These are phyloP conservation scores for Cladophialophora psammophila DNA, from an alignment of 2,329 filamentous ascomycete genomes.

Conservation along the genomic window DNA sequence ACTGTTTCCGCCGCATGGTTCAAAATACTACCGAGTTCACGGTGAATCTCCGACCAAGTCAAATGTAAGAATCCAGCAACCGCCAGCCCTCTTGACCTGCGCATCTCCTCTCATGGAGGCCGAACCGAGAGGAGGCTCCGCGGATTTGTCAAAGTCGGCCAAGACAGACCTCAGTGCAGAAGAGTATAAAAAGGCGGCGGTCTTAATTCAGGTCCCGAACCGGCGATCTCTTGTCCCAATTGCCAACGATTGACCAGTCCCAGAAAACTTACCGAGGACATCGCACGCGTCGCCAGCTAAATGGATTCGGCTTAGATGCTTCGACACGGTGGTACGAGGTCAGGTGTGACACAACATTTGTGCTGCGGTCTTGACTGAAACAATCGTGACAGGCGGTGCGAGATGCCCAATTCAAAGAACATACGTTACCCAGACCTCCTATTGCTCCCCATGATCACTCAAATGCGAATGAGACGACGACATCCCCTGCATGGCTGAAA, in stretches of 20 bases:
- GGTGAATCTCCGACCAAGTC: neutral
- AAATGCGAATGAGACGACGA: constrained; percentile 14
- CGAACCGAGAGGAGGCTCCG: neutral
- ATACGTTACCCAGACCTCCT: constrained; percentile 53
- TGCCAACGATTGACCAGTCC: constrained; percentile 9
- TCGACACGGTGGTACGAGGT: constrained; percentile 75
- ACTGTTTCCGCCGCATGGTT: neutral
- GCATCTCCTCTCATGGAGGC: neutral
- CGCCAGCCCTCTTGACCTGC: neutral
- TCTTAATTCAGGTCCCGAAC: constrained; percentile 28
- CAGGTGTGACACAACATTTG: constrained; percentile 43
- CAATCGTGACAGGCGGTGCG: constrained; percentile 60
- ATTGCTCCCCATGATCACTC: neutral
- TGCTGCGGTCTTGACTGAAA: constrained; percentile 44
- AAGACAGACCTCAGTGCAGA: constrained; percentile 22
- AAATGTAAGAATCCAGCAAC: neutral
- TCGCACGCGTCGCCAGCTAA: constrained; percentile 72
- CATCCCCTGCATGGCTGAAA: constrained; percentile 65
- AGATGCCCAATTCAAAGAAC: constrained; percentile 63
- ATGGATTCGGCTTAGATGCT: constrained; percentile 73
- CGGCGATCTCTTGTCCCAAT: neutral
- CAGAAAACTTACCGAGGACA: constrained; percentile 80
- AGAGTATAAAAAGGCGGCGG: constrained; percentile 33
- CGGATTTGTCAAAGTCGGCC: neutral
- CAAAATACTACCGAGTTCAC: neutral